Percentiles rank a stretch among this genome's conserved stretches.
These are phyloP conservation scores for Leccinum rimulosum DNA, from an alignment of 768 basidiomycete species.

Conservation along the genomic window DNA sequence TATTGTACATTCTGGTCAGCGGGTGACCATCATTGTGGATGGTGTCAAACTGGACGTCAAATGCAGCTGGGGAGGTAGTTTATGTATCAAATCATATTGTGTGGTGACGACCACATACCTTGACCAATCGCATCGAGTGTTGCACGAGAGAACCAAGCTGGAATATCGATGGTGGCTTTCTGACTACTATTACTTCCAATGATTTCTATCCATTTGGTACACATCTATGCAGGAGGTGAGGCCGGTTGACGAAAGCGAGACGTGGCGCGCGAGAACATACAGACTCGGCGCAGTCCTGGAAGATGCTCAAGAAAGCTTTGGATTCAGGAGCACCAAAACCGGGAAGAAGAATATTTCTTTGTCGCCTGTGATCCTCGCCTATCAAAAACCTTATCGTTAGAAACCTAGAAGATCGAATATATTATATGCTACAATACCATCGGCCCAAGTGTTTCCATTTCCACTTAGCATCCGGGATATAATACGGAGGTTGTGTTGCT, in stretches of 20 bases:
- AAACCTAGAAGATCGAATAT: constrained; percentile 7
- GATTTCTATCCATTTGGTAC: background rate
- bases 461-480: constrained; percentile 26
- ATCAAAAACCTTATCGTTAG: background rate
- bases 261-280: constrained; percentile 10
- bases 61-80: constrained; percentile 35
- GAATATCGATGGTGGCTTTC: background rate
- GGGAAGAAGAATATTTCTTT: constrained; percentile 53
- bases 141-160: background rate
- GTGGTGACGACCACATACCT: constrained; percentile 28
- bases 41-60: constrained; percentile 45
- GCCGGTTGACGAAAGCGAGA: background rate
- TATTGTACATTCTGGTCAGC: constrained; percentile 9
- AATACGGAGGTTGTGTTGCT: constrained; percentile 29
- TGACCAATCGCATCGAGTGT: constrained; percentile 40
- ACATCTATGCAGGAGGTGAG: background rate
- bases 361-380: constrained; percentile 49
- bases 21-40: constrained; percentile 13
- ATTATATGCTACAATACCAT: constrained; percentile 28
- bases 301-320: constrained; percentile 49
- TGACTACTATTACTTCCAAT: background rate
- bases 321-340: constrained; percentile 53
- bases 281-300: constrained; percentile 36
- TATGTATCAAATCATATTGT: background rate
- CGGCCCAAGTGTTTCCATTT: constrained; percentile 40